These are phyloP conservation scores for Colletotrichum graminicola DNA, from an alignment of 2,329 filamentous ascomycete species.

Conservation along the genomic window DNA sequence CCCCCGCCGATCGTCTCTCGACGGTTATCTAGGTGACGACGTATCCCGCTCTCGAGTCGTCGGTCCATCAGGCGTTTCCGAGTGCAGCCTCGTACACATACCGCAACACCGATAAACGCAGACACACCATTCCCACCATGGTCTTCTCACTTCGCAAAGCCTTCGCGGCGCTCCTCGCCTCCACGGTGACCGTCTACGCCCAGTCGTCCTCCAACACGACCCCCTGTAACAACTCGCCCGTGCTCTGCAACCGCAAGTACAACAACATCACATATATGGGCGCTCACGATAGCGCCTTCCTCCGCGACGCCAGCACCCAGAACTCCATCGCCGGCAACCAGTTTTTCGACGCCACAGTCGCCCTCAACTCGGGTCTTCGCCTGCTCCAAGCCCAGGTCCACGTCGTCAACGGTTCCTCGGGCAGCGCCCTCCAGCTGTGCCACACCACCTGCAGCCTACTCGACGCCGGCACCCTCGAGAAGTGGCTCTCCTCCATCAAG, in stretches of 20 bases:
- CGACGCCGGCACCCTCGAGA: constrained; percentile 74
- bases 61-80: background rate
- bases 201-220: constrained; percentile 49
- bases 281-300: constrained; percentile 80
- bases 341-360: constrained; percentile 77
- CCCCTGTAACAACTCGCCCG: constrained; percentile 85
- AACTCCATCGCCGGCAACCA: constrained; percentile 79
- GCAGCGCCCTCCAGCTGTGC: constrained; percentile 70
- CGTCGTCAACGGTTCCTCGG: constrained; percentile 61
- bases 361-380: constrained; percentile 78
- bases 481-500: constrained; percentile 74
- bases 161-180: constrained; percentile 45
- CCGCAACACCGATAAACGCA: background rate
- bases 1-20: background rate
- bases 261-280: constrained; percentile 83
- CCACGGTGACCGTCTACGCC: constrained; percentile 42
- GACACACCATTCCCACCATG: constrained; percentile 43
- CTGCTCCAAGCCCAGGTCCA: constrained; percentile 81
- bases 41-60: background rate
- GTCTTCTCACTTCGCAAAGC: constrained; percentile 46
- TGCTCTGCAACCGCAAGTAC: constrained; percentile 78
- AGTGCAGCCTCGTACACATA: background rate
- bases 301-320: constrained; percentile 72
- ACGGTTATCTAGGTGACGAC: constrained; percentile 6
- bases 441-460: constrained; percentile 76